A percentile compares a stretch with the other conserved stretches of the same genome.
Evolutionary conservation across 2,329 filamentous ascomycete genomes (phyloP).

Genomic region (Aspergillus fumigatus): DNA sequence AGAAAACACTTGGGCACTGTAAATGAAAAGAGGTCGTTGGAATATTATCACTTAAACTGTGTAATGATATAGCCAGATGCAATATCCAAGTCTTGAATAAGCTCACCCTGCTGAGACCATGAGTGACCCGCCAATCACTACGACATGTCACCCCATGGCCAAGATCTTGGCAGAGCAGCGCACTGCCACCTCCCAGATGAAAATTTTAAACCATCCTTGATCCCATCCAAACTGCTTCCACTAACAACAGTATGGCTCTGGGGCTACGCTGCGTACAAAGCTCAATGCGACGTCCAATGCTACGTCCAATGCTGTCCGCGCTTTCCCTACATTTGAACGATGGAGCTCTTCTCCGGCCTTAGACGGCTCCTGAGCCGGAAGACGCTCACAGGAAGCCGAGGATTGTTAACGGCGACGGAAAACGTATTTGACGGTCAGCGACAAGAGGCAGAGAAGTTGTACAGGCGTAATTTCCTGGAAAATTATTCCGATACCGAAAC

Average conservation of each 20-base stretch:
- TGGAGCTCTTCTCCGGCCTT: background rate
- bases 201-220: background rate
- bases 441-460: background rate
- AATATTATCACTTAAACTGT: background rate
- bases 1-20: background rate
- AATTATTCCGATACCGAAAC: conserved; percentile 35
- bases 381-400: background rate
- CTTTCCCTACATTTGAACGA: background rate
- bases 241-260: background rate
- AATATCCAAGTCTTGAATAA: background rate
- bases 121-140: background rate
- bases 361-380: background rate
- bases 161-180: background rate
- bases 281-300: background rate
- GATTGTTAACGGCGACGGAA: background rate
- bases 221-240: background rate
- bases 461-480: background rate
- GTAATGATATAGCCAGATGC: background rate
- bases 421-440: background rate
- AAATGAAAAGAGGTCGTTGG: background rate
- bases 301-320: background rate
- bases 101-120: background rate
- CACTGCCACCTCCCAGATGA: background rate
- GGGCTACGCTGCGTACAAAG: background rate
- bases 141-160: background rate